phyloP scores from a whole-genome alignment of 1,284 basidiomycete species.

The Tylopilus sp. region DNA sequence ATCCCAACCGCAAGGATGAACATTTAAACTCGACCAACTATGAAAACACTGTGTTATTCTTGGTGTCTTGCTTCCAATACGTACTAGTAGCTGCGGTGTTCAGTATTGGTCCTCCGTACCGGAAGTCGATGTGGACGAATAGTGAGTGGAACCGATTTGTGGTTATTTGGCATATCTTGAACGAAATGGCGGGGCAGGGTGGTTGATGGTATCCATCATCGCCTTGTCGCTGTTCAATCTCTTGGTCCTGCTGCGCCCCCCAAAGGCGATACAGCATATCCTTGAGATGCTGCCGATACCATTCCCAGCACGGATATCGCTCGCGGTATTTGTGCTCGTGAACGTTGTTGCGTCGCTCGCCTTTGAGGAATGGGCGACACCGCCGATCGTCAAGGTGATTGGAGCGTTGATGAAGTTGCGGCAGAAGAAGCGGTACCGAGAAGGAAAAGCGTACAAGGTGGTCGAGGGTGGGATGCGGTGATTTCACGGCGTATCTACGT shows the following conservation, averaged over 20 bases:
- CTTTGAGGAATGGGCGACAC: constrained; percentile 78
- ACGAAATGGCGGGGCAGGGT: constrained; percentile 43
- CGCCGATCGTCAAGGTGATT: constrained; percentile 54
- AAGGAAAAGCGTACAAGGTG: constrained; percentile 67
- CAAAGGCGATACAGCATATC: constrained; percentile 55
- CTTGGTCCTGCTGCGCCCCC: constrained; percentile 70
- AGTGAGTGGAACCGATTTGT: constrained; percentile 44
- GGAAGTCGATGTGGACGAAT: constrained; percentile 93
- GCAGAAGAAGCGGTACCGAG: constrained; percentile 46
- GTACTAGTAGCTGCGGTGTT: constrained; percentile 95
- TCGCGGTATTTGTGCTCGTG: constrained; percentile 65
- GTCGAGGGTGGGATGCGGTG: constrained; percentile 63
- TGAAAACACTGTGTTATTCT: constrained; percentile 90
- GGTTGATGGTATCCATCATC: constrained; percentile 72
- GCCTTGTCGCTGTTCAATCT: constrained; percentile 68
- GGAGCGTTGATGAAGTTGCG: constrained; percentile 45
- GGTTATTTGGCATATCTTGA: constrained; percentile 4
- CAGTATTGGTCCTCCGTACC: constrained; percentile 95
- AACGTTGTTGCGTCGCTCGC: constrained; percentile 74
- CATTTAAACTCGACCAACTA: constrained; percentile 87
- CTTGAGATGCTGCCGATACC: constrained; percentile 82
- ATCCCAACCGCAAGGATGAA: constrained; percentile 57
- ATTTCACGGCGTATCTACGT: background rate
- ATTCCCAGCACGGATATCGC: constrained; percentile 58
- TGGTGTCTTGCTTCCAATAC: constrained; percentile 98